Percentiles rank a stretch among this genome's conserved stretches.
These are phyloP conservation scores for Dactylellina leptospora DNA, from an alignment of 2,329 filamentous ascomycete species.

Conservation along the genomic window DNA sequence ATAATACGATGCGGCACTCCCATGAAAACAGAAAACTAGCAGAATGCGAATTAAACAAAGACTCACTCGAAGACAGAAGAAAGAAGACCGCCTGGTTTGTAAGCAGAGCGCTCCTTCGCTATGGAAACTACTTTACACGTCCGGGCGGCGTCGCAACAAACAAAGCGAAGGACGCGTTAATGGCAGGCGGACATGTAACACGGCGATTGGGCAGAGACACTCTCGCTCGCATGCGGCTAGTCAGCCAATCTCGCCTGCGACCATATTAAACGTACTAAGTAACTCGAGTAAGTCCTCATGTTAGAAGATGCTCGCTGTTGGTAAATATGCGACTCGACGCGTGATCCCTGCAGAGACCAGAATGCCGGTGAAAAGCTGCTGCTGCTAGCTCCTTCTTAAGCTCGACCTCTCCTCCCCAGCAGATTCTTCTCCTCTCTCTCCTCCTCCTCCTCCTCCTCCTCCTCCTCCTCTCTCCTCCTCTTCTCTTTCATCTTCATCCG, in stretches of 20 bases:
- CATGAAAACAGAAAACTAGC: neutral
- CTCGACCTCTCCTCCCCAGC: slow-evolving; percentile 53
- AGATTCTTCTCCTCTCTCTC: slow-evolving; percentile 56
- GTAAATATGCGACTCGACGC: slow-evolving; percentile 31
- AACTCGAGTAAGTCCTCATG: no score
- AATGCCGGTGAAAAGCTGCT: slow-evolving; percentile 21
- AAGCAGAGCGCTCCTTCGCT: slow-evolving; percentile 23
- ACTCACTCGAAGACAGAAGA: neutral
- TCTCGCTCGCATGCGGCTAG: neutral
- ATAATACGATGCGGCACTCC: neutral
- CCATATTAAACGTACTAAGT: neutral
- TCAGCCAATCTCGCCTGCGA: slow-evolving; percentile 23
- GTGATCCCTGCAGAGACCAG: slow-evolving; percentile 24
- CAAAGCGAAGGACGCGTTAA: slow-evolving; percentile 26
- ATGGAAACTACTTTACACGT: slow-evolving; percentile 46
- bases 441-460: slow-evolving; percentile 56
- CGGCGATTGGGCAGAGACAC: slow-evolving; percentile 17
- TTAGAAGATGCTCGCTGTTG: no score
- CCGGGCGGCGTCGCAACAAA: slow-evolving; percentile 15
- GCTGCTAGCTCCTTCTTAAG: slow-evolving; percentile 59
- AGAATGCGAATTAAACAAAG: neutral
- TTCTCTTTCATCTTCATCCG: slow-evolving; percentile 52
- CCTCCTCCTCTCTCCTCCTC: slow-evolving; percentile 56
- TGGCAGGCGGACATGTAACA: neutral
- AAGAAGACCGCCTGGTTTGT: neutral